Conservation (phyloP, 129 eudicot genomes). For the Ambrosia artemisiifolia region DNA sequence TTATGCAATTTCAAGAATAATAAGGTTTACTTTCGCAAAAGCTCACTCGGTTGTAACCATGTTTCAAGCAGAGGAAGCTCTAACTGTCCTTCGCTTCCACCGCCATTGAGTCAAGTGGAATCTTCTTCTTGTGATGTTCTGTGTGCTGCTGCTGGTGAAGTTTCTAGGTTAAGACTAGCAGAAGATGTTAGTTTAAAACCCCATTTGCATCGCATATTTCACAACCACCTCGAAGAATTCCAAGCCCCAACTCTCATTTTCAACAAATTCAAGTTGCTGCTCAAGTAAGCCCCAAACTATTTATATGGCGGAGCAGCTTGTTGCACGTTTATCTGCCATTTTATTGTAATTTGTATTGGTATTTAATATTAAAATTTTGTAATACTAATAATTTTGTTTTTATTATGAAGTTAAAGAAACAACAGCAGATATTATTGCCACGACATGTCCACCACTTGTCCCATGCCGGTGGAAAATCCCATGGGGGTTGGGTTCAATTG, state of each 20-base stretch:
- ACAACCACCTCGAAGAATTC: slow-evolving; percentile 19
- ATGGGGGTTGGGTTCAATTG: too few relatives aligned
- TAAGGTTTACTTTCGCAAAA: slow-evolving; percentile 10
- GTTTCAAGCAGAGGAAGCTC: slow-evolving; percentile 57
- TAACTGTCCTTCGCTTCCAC: slow-evolving; percentile 37
- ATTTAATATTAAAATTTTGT: too few relatives aligned
- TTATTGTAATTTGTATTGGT: too few relatives aligned
- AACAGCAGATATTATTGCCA: slow-evolving; percentile 22
- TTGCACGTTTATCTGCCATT: too few relatives aligned
- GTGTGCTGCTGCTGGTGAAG: slow-evolving; percentile 67
- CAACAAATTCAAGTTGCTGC: slow-evolving; percentile 47
- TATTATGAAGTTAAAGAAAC: slow-evolving; percentile 30
- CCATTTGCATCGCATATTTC: slow-evolving; percentile 17
- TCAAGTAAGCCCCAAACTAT: slow-evolving; percentile 34
- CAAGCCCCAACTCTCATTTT: slow-evolving; percentile 32
- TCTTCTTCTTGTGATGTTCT: slow-evolving; percentile 45
- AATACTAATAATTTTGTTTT: neutral
- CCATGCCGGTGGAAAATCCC: too few relatives aligned
- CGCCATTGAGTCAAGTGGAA: slow-evolving; percentile 18
- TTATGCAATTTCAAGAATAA: slow-evolving; percentile 24
- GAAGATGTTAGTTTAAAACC: slow-evolving; percentile 17
- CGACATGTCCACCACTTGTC: too few relatives aligned
- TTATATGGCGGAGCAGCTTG: too few relatives aligned
- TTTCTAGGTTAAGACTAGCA: slow-evolving; percentile 50
- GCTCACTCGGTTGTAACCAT: slow-evolving; percentile 40